Evolutionary conservation across 768 basidiomycete species (phyloP).

Genomic region (Leucocoprinus sp.): DNA sequence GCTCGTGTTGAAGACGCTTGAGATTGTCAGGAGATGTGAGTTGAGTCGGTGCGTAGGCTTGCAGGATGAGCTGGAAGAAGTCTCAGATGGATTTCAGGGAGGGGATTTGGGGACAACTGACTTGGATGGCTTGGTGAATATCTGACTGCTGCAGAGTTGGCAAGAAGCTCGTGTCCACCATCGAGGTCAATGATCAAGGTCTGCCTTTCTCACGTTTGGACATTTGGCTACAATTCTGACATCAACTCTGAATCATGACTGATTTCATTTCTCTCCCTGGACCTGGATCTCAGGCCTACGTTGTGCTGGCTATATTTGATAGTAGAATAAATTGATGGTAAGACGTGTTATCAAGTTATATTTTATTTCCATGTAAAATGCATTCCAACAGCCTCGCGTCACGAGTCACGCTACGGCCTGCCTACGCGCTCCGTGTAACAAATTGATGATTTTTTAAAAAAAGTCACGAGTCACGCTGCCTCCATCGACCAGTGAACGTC

Average conservation of each 20-base stretch:
- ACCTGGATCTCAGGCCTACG: too few relatives aligned
- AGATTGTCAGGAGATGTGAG: constrained; percentile 48
- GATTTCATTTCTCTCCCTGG: neutral
- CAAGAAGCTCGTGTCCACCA: constrained; percentile 36
- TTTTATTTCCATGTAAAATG: too few relatives aligned
- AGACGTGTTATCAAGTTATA: too few relatives aligned
- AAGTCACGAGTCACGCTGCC: too few relatives aligned
- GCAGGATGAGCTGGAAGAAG: constrained; percentile 50
- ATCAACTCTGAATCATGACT: neutral
- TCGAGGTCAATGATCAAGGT: constrained; percentile 13
- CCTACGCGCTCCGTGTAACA: too few relatives aligned
- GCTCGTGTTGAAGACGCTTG: constrained; percentile 58
- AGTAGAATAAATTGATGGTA: too few relatives aligned
- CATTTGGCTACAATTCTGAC: neutral
- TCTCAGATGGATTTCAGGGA: constrained; percentile 11
- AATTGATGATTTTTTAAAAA: too few relatives aligned
- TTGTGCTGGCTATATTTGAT: too few relatives aligned
- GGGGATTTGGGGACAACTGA: constrained; percentile 27
- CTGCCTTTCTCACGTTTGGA: constrained; percentile 5
- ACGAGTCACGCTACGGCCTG: too few relatives aligned
- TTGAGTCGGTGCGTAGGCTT: constrained; percentile 47
- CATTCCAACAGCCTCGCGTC: too few relatives aligned
- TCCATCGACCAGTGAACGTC: too few relatives aligned
- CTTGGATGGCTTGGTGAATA: constrained; percentile 51
- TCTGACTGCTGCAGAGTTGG: constrained; percentile 45